A percentile compares a stretch with the other conserved stretches of the same genome.
Conservation (phyloP, 805 yeast species). For the Yamadazyma tumulicola region DNA sequence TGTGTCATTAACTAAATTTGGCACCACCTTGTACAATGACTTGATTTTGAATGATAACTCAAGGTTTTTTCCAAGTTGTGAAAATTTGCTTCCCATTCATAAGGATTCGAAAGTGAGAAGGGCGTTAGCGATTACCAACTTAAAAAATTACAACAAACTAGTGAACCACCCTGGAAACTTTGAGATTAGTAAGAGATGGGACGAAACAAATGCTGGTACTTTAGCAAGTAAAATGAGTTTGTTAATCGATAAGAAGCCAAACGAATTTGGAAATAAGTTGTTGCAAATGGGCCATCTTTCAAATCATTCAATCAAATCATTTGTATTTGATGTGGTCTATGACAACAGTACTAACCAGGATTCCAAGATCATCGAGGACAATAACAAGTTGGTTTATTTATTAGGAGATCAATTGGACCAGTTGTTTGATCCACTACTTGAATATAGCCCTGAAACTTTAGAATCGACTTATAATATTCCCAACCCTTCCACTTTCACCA, state of each 20-base stretch:
- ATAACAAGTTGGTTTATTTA: slow-evolving; percentile 70
- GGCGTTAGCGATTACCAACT: slow-evolving; percentile 70
- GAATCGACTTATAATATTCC: slow-evolving; percentile 71
- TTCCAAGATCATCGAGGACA: slow-evolving; percentile 49
- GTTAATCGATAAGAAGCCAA: slow-evolving; percentile 50
- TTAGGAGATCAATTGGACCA: slow-evolving; percentile 86
- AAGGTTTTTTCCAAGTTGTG: slow-evolving; percentile 74
- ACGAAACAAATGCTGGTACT: slow-evolving; percentile 82
- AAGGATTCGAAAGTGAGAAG: slow-evolving; percentile 59
- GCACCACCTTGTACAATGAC: slow-evolving; percentile 56
- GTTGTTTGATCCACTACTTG: slow-evolving; percentile 83
- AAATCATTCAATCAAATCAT: slow-evolving; percentile 46
- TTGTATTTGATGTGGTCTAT: slow-evolving; percentile 73
- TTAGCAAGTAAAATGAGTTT: slow-evolving; percentile 65
- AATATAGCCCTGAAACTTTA: slow-evolving; percentile 88
- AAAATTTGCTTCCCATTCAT: slow-evolving; percentile 53
- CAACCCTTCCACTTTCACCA: slow-evolving; percentile 13
- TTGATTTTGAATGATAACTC: slow-evolving; percentile 59
- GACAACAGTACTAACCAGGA: slow-evolving; percentile 37
- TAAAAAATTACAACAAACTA: slow-evolving; percentile 64
- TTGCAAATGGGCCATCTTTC: slow-evolving; percentile 58
- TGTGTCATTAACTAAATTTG: slow-evolving; percentile 59
- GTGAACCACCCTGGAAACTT: slow-evolving; percentile 31
- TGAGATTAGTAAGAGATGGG: slow-evolving; percentile 49
- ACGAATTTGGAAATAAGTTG: slow-evolving; percentile 54